These are phyloP conservation scores for Mycena leptocephala DNA, from an alignment of 768 basidiomycete genomes.

Conservation along the genomic window DNA sequence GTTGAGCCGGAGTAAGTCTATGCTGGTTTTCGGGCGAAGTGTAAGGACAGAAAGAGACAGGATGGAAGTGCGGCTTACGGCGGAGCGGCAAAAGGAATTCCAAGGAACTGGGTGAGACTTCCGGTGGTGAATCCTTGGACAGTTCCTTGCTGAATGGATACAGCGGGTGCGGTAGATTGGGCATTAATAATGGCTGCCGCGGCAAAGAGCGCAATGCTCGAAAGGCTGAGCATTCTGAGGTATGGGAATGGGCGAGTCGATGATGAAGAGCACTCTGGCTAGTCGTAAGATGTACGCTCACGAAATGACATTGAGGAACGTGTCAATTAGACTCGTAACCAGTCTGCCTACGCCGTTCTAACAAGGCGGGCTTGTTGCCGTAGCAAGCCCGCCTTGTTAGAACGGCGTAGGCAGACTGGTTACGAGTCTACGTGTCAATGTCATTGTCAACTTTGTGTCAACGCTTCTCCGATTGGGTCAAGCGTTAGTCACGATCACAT, in stretches of 20 bases:
- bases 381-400: too few species aligned
- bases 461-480: too few species aligned
- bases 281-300: background rate
- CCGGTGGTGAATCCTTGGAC: background rate
- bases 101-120: background rate
- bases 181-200: background rate
- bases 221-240: background rate
- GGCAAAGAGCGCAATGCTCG: background rate
- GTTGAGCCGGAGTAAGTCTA: background rate
- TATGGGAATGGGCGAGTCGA: background rate
- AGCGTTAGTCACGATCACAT: too few species aligned
- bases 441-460: too few species aligned
- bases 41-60: background rate
- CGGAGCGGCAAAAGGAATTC: background rate
- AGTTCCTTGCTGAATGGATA: background rate
- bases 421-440: too few species aligned
- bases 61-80: background rate
- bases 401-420: too few species aligned
- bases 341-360: too few species aligned
- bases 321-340: too few species aligned
- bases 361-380: too few species aligned
- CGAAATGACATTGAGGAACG: background rate
- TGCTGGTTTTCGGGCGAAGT: background rate
- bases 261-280: background rate
- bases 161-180: background rate